Conservation (phyloP, 2,329 filamentous ascomycete genomes). For the Fusarium clavum region DNA sequence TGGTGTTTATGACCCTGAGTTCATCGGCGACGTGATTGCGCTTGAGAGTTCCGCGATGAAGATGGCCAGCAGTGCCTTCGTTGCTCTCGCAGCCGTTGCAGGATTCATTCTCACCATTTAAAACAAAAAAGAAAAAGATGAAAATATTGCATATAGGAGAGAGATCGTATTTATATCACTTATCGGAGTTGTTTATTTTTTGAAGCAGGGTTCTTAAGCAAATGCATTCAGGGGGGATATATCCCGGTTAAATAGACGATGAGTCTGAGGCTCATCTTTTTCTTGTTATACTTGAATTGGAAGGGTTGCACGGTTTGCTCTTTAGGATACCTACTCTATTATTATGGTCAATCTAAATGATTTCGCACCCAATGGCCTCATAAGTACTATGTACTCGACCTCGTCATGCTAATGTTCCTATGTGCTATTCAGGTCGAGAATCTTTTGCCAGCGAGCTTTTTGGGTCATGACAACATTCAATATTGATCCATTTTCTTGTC, state of each 20-base stretch:
- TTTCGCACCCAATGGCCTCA: slow-evolving; percentile 16
- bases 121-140: background rate
- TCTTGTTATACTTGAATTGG: slow-evolving; percentile 12
- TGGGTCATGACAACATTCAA: background rate
- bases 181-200: slow-evolving; percentile 35
- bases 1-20: slow-evolving; percentile 50
- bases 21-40: slow-evolving; percentile 45
- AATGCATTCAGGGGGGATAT: slow-evolving; percentile 24
- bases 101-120: slow-evolving; percentile 40
- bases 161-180: background rate
- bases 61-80: slow-evolving; percentile 30
- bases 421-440: background rate
- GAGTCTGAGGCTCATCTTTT: slow-evolving; percentile 21
- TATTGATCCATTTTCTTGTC: background rate
- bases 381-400: background rate
- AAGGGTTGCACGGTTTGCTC: slow-evolving; percentile 13
- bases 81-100: slow-evolving; percentile 27
- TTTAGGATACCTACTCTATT: slow-evolving; percentile 29
- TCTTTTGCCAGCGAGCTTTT: no score
- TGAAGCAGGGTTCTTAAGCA: slow-evolving; percentile 22
- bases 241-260: slow-evolving; percentile 26
- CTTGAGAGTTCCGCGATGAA: slow-evolving; percentile 40
- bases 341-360: slow-evolving; percentile 26
- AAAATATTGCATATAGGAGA: slow-evolving; percentile 8
- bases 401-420: background rate